Conservation (phyloP, 2,329 filamentous ascomycete genomes). For the Diaporthe vaccinii region DNA sequence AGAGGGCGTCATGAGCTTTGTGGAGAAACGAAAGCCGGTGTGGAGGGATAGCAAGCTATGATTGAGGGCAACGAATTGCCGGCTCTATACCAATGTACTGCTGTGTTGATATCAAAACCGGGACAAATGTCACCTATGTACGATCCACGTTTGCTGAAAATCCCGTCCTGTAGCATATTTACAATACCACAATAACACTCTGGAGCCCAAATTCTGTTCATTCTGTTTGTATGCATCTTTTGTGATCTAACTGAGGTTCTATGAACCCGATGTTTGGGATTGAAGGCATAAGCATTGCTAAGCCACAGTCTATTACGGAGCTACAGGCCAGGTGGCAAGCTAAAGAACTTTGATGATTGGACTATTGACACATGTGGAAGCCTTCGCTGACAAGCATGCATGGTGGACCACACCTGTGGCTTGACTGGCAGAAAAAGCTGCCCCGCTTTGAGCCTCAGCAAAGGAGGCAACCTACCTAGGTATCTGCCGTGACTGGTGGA, state of each 20-base stretch:
- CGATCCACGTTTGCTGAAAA: background rate
- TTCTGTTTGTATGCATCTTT: background rate
- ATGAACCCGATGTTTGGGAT: no score
- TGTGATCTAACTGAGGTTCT: no score
- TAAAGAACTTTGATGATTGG: no score
- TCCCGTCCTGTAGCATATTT: background rate
- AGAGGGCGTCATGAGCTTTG: constrained; percentile 81
- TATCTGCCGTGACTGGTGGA: background rate
- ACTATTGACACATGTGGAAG: background rate
- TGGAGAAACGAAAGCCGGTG: constrained; percentile 78
- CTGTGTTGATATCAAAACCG: background rate
- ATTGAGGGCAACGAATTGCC: constrained; percentile 23
- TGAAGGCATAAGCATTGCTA: no score
- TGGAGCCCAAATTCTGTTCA: background rate
- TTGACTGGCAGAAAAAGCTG: background rate
- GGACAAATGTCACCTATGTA: background rate
- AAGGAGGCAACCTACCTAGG: background rate
- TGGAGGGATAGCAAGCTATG: constrained; percentile 77
- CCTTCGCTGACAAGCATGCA: background rate
- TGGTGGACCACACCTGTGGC: background rate
- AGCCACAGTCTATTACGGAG: no score
- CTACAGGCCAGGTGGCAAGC: no score
- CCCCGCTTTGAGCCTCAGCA: background rate
- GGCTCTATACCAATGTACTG: background rate
- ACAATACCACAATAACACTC: no score